phyloP scores from a whole-genome alignment of 164 flowering plant genomes.

The Echeveria elegans region DNA sequence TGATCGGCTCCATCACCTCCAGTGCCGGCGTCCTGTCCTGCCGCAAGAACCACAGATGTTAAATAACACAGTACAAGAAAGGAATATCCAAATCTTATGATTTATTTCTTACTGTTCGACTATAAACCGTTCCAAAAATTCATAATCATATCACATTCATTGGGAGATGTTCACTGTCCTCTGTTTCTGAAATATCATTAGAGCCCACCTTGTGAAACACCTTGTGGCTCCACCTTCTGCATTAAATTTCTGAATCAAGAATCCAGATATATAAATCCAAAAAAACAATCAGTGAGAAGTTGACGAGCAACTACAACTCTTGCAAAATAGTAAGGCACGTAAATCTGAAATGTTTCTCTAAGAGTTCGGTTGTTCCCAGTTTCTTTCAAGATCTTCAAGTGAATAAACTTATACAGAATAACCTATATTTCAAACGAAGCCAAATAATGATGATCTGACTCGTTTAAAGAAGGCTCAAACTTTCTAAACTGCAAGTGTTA shows the following conservation, averaged over 20 bases:
- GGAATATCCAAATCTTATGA: not conserved
- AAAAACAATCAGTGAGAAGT: not conserved
- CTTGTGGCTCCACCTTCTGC: not conserved
- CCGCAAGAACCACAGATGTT: slow-evolving; percentile 8
- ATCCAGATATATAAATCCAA: not conserved
- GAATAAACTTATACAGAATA: not conserved
- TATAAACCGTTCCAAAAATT: not conserved
- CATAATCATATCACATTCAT: not conserved
- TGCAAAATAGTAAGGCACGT: not conserved
- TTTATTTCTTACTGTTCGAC: not conserved
- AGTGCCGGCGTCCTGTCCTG: slow-evolving; percentile 7
- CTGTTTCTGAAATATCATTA: not conserved
- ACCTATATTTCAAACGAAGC: not conserved
- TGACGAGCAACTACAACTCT: not conserved
- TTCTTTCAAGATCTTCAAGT: not conserved
- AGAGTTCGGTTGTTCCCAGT: not conserved
- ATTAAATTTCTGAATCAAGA: not conserved
- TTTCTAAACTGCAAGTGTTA: not conserved
- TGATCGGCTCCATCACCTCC: slow-evolving; percentile 9
- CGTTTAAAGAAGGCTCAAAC: not conserved
- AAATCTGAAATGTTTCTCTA: not conserved
- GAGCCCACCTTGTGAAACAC: not conserved
- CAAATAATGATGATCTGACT: not conserved
- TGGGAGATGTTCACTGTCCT: not conserved
- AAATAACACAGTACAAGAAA: not conserved